A percentile compares a stretch with the other conserved stretches of the same genome.
These are phyloP conservation scores for Geum urbanum DNA, from an alignment of 306 rosid genomes.

Conservation along the genomic window DNA sequence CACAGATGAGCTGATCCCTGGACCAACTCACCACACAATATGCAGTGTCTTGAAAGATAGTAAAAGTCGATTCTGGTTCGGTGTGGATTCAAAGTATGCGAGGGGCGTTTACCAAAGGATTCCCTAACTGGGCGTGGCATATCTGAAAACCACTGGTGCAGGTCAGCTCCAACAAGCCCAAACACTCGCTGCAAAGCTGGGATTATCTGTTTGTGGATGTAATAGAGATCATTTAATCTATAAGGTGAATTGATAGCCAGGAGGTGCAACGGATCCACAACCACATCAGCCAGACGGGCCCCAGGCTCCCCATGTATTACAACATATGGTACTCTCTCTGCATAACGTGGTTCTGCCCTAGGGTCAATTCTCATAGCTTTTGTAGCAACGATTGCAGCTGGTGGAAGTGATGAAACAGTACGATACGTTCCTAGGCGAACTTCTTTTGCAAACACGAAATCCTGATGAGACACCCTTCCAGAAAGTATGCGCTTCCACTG, in stretches of 20 bases:
- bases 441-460: constrained; percentile 95
- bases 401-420: constrained; percentile 76
- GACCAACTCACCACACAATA: constrained; percentile 75
- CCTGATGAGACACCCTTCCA: constrained; percentile 67
- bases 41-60: constrained; percentile 88
- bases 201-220: constrained; percentile 87
- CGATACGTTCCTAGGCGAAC: constrained; percentile 84
- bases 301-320: constrained; percentile 94
- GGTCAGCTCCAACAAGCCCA: constrained; percentile 82
- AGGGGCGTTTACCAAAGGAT: constrained; percentile 47
- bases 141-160: constrained; percentile 76
- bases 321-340: constrained; percentile 76
- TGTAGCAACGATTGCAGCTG: constrained; percentile 91
- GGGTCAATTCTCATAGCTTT: constrained; percentile 85
- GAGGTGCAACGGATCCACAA: constrained; percentile 86
- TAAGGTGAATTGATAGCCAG: constrained; percentile 65
- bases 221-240: constrained; percentile 75
- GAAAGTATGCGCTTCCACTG: constrained; percentile 90
- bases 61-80: constrained; percentile 83
- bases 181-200: constrained; percentile 86
- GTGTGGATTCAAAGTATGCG: constrained; percentile 40
- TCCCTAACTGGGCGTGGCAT: constrained; percentile 84
- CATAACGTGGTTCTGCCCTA: constrained; percentile 94
- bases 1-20: constrained; percentile 71
- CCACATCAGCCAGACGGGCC: constrained; percentile 87